Percentiles rank a stretch among this genome's conserved stretches.
Conservation (phyloP, 2,329 filamentous ascomycete species). For the Hypomyces perniciosus region DNA sequence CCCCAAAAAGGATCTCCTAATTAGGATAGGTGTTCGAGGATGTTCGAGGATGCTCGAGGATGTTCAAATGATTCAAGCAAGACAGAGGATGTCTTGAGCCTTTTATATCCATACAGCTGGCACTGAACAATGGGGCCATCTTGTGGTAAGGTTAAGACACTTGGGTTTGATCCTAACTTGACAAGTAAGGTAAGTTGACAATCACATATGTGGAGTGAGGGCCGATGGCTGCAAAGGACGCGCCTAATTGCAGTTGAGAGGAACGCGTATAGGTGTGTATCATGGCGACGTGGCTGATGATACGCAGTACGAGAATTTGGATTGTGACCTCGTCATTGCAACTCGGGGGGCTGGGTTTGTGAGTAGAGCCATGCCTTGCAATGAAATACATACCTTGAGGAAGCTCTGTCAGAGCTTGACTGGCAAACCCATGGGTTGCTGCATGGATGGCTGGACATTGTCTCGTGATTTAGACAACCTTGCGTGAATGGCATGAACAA, state of each 20-base stretch:
- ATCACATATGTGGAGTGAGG: too few species aligned
- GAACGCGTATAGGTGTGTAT: neutral
- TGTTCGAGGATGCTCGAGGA: too few species aligned
- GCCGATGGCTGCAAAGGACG: too few species aligned
- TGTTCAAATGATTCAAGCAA: too few species aligned
- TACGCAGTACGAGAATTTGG: neutral
- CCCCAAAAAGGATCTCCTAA: too few species aligned
- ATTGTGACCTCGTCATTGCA: neutral
- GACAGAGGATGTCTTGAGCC: neutral
- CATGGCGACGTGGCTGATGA: conserved; percentile 2
- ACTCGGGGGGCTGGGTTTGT: neutral
- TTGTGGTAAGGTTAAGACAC: neutral
- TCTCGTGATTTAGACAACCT: neutral
- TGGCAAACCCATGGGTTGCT: neutral
- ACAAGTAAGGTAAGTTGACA: too few species aligned
- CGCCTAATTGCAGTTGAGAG: neutral
- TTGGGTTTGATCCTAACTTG: neutral
- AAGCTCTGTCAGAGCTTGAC: neutral
- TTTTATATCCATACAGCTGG: neutral
- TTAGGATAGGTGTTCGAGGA: too few species aligned
- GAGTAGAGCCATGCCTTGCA: neutral
- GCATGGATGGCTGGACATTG: neutral
- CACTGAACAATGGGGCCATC: neutral
- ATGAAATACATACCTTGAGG: neutral
- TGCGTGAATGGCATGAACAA: neutral